Percentiles rank a stretch among this genome's conserved stretches.
These are phyloP conservation scores for Cytospora piceae DNA, from an alignment of 2,329 filamentous ascomycete genomes.

Conservation along the genomic window DNA sequence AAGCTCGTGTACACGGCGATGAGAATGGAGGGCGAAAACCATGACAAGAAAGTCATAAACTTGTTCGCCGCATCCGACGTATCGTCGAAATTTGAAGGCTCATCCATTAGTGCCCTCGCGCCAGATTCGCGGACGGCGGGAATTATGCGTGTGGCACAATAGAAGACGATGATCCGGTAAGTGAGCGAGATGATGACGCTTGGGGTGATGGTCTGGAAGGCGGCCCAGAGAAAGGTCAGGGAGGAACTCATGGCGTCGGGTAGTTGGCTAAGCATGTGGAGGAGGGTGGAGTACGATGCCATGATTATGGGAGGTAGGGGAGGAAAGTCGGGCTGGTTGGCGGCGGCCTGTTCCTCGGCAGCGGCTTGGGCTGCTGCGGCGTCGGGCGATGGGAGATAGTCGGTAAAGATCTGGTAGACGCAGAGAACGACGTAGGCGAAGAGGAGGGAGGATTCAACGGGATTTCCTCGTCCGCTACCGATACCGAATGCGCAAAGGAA, in stretches of 20 bases:
- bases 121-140: conserved; percentile 89
- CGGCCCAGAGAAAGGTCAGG: conserved; percentile 84
- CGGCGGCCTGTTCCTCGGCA: conserved; percentile 50
- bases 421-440: conserved; percentile 99
- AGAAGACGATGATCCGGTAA: conserved; percentile 93
- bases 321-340: conserved; percentile 81
- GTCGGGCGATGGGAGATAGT: conserved; percentile 84
- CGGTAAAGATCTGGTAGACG: conserved; percentile 98
- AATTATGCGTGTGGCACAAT: conserved; percentile 93
- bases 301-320: conserved; percentile 97
- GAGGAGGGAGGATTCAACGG: conserved; percentile 90
- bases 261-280: conserved; percentile 82
- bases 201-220: conserved; percentile 92
- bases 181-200: conserved; percentile 94
- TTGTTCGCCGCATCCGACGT: conserved; percentile 75
- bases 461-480: conserved; percentile 89
- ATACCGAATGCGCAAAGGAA: conserved; percentile 95
- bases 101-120: conserved; percentile 79
- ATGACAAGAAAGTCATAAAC: conserved; percentile 81
- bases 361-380: conserved; percentile 50
- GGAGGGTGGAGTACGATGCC: conserved; percentile 92
- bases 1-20: conserved; percentile 97
- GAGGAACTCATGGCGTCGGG: conserved; percentile 82
- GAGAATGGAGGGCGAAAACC: conserved; percentile 92
- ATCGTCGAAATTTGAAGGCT: conserved; percentile 78